A percentile compares a stretch with the other conserved stretches of the same genome.
Conservation (phyloP, 2,329 filamentous ascomycete genomes). For the Paecilomyces niveus region DNA sequence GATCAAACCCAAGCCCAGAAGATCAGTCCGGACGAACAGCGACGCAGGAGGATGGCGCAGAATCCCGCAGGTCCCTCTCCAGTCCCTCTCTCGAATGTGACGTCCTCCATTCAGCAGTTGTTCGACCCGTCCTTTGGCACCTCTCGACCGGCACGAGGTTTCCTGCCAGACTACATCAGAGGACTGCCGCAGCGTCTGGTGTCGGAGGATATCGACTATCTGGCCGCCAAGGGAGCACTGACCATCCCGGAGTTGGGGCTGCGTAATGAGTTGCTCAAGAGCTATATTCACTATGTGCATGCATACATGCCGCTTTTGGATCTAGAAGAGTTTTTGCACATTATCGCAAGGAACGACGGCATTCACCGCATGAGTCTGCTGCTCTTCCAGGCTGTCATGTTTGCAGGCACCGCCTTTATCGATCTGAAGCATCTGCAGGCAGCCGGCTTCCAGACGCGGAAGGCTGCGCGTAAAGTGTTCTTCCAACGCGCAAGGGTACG, state of each 20-base stretch:
- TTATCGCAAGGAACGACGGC: conserved; percentile 60
- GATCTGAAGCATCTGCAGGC: conserved; percentile 69
- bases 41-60: conserved; percentile 40
- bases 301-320: conserved; percentile 88
- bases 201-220: conserved; percentile 73
- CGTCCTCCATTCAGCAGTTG: conserved; percentile 28
- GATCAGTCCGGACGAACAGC: conserved; percentile 42
- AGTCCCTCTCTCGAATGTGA: conserved; percentile 28
- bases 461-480: conserved; percentile 77
- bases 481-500: conserved; percentile 80
- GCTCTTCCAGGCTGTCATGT: conserved; percentile 92
- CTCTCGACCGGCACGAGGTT: conserved; percentile 39
- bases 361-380: conserved; percentile 70
- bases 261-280: conserved; percentile 72
- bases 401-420: conserved; percentile 81
- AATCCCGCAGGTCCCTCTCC: conserved; percentile 32
- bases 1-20: conserved; percentile 30
- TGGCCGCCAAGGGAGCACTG: conserved; percentile 77
- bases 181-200: conserved; percentile 70
- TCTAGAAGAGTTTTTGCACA: conserved; percentile 51
- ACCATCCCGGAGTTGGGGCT: conserved; percentile 63
- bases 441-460: conserved; percentile 70
- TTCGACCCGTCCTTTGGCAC: conserved; percentile 41
- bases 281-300: conserved; percentile 83
- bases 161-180: conserved; percentile 65